phyloP scores from a whole-genome alignment of 306 rosid species.

The Corylus heterophylla region DNA sequence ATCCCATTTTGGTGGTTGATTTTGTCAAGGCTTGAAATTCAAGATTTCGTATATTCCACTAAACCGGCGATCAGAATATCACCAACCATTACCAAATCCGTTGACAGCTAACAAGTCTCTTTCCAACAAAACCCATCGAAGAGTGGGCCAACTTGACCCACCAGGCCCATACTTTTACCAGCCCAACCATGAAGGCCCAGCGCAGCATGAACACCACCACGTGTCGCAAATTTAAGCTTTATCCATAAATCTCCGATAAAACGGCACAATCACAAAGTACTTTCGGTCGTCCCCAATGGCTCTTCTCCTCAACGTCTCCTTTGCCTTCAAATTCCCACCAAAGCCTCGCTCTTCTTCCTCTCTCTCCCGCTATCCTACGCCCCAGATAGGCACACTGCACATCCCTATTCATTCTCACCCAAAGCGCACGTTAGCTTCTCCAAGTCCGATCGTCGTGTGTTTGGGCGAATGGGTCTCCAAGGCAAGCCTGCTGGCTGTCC shows the following conservation, averaged over 20 bases:
- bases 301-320: slow-evolving; percentile 59
- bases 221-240: neutral
- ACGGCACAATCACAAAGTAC: neutral
- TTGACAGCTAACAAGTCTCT: neutral
- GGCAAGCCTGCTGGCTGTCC: slow-evolving; percentile 62
- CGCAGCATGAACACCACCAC: neutral
- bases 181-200: neutral
- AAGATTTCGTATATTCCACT: no score
- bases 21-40: no score
- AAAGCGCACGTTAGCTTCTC: slow-evolving; percentile 21
- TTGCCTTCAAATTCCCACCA: slow-evolving; percentile 41
- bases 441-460: slow-evolving; percentile 28
- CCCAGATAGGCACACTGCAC: slow-evolving; percentile 32
- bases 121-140: neutral
- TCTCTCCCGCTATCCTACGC: slow-evolving; percentile 25
- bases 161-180: neutral
- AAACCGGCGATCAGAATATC: neutral
- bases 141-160: neutral
- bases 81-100: neutral
- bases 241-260: neutral
- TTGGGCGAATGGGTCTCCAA: slow-evolving; percentile 46
- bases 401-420: neutral
- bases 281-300: slow-evolving; percentile 53
- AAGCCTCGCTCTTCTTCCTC: slow-evolving; percentile 6
- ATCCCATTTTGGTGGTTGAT: no score